These are phyloP conservation scores for Colletotrichum endophyticum DNA, from an alignment of 2,329 filamentous ascomycete genomes.

Conservation along the genomic window DNA sequence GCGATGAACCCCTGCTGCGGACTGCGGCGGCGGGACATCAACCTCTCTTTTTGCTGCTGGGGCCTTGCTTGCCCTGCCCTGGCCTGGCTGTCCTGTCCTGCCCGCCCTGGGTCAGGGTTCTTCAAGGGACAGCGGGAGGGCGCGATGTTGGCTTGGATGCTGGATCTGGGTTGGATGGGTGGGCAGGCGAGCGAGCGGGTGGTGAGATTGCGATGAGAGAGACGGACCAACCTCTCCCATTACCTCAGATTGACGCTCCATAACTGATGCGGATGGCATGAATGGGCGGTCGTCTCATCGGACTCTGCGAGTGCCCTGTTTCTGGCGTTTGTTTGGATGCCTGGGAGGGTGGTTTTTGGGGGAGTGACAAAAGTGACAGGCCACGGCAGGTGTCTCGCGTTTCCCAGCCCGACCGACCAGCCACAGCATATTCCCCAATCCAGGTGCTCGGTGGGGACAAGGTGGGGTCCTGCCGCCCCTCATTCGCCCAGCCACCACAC, in stretches of 20 bases:
- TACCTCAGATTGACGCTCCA: neutral
- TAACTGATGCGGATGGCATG: neutral
- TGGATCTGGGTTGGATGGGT: neutral
- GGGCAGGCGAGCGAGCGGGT: neutral
- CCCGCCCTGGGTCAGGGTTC: neutral
- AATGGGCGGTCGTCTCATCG: neutral
- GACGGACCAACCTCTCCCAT: neutral
- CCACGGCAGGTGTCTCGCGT: neutral
- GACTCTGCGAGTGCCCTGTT: neutral
- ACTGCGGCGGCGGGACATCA: neutral
- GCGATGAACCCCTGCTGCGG: neutral
- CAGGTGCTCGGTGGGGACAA: neutral
- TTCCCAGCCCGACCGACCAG: constrained; percentile 12
- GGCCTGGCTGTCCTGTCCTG: neutral
- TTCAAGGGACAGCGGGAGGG: neutral
- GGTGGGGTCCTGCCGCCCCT: neutral
- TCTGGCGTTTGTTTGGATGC: constrained; percentile 8
- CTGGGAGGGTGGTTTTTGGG: neutral
- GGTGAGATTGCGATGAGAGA: neutral
- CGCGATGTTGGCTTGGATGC: neutral
- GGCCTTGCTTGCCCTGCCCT: neutral
- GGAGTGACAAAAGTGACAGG: neutral
- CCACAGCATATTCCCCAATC: constrained; percentile 17
- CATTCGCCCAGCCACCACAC: constrained; percentile 22
- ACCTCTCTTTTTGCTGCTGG: neutral